These are phyloP conservation scores for Thamnidium elegans DNA, from an alignment of 192 early-diverging fungal species.

Conservation along the genomic window DNA sequence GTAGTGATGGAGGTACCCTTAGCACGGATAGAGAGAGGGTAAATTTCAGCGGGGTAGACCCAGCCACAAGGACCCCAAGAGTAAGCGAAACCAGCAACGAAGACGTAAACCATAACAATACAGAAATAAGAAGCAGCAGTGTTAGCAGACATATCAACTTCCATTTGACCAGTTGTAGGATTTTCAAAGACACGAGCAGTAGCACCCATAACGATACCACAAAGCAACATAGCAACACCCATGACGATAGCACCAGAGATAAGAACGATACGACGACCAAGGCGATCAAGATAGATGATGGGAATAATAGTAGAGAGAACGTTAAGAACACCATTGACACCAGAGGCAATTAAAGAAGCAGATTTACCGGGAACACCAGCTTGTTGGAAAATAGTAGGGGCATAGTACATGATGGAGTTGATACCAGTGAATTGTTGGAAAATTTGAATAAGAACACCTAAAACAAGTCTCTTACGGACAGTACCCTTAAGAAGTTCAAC, in stretches of 20 bases:
- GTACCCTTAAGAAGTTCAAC: slow-evolving; percentile 47
- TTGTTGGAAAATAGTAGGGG: slow-evolving; percentile 39
- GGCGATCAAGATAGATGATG: slow-evolving; percentile 73
- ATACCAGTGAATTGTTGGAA: slow-evolving; percentile 87
- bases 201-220: slow-evolving; percentile 37
- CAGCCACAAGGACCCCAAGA: slow-evolving; percentile 91
- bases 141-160: slow-evolving; percentile 27
- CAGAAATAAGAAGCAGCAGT: slow-evolving; percentile 24
- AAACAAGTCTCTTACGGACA: slow-evolving; percentile 54
- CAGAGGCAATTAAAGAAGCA: slow-evolving; percentile 35
- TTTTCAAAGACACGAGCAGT: slow-evolving; percentile 40
- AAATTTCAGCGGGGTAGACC: slow-evolving; percentile 91
- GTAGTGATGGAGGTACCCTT: slow-evolving; percentile 83
- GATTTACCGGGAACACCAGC: slow-evolving; percentile 33
- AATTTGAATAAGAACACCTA: slow-evolving; percentile 66
- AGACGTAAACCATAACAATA: slow-evolving; percentile 59
- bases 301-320: slow-evolving; percentile 82
- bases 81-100: slow-evolving; percentile 65
- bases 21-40: slow-evolving; percentile 79
- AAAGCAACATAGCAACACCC: slow-evolving; percentile 39
- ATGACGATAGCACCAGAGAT: slow-evolving; percentile 69
- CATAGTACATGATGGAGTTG: slow-evolving; percentile 81
- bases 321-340: slow-evolving; percentile 64
- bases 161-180: slow-evolving; percentile 5
- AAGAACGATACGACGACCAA: slow-evolving; percentile 77